phyloP scores from a whole-genome alignment of 345 rosid genomes.

The Angophora floribunda region DNA sequence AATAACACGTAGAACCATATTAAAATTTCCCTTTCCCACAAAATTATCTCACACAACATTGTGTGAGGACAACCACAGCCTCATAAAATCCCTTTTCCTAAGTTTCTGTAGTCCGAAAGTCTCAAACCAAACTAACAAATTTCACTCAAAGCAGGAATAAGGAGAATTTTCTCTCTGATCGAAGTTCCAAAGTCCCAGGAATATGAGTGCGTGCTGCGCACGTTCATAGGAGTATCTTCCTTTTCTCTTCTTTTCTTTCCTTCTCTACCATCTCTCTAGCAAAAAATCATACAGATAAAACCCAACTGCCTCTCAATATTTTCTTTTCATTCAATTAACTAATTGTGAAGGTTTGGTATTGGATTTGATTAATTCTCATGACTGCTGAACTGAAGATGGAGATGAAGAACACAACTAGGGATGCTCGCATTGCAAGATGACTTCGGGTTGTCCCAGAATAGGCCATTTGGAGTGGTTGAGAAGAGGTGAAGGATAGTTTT shows the following conservation, averaged over 20 bases:
- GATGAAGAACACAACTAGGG: background rate
- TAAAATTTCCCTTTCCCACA: background rate
- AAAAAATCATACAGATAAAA: background rate
- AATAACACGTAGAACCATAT: background rate
- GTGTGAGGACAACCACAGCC: no score
- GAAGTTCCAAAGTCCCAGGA: background rate
- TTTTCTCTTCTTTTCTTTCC: background rate
- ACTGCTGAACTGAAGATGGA: background rate
- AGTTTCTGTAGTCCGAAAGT: no score
- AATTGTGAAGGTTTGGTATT: background rate
- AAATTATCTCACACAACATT: background rate
- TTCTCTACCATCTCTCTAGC: background rate
- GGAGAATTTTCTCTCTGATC: background rate
- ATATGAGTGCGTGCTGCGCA: background rate
- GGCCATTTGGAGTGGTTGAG: background rate
- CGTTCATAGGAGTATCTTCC: background rate
- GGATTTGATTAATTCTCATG: background rate
- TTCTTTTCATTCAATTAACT: background rate
- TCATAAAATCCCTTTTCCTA: no score
- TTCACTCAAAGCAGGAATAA: no score
- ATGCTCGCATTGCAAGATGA: background rate
- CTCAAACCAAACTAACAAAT: no score
- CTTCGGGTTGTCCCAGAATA: background rate
- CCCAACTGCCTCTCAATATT: background rate
- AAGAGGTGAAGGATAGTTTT: background rate